Conservation (phyloP, 345 rosid species). For the Luvunga scandens region DNA sequence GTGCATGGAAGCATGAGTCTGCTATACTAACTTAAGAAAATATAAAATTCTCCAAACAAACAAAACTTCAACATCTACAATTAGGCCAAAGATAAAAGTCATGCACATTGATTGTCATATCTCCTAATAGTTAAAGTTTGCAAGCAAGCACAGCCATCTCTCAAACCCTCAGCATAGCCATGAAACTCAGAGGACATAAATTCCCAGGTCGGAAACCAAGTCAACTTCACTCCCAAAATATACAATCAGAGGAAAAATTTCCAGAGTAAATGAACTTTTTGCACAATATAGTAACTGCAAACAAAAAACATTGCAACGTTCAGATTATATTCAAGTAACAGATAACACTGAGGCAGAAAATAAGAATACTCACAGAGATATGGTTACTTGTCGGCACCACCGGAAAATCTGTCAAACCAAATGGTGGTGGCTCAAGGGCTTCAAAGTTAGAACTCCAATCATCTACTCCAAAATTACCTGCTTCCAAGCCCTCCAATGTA, state of each 20-base stretch:
- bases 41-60: neutral
- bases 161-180: neutral
- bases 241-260: neutral
- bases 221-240: neutral
- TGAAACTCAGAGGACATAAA: neutral
- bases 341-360: neutral
- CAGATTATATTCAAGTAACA: neutral
- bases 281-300: neutral
- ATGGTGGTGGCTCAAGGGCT: constrained; percentile 64
- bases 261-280: neutral
- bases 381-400: constrained; percentile 26
- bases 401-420: constrained; percentile 43
- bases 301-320: neutral
- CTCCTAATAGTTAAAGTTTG: neutral
- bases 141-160: neutral
- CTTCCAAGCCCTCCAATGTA: constrained; percentile 62
- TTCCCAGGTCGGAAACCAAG: neutral
- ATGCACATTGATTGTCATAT: neutral
- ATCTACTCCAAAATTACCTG: constrained; percentile 28
- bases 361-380: constrained; percentile 42
- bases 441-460: constrained; percentile 70
- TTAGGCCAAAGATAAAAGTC: neutral
- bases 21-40: neutral
- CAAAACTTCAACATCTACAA: neutral
- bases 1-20: neutral